Percentiles rank a stretch among this genome's conserved stretches.
These are phyloP conservation scores for Pisolithus sp. DNA, from an alignment of 768 basidiomycete species.

Conservation along the genomic window DNA sequence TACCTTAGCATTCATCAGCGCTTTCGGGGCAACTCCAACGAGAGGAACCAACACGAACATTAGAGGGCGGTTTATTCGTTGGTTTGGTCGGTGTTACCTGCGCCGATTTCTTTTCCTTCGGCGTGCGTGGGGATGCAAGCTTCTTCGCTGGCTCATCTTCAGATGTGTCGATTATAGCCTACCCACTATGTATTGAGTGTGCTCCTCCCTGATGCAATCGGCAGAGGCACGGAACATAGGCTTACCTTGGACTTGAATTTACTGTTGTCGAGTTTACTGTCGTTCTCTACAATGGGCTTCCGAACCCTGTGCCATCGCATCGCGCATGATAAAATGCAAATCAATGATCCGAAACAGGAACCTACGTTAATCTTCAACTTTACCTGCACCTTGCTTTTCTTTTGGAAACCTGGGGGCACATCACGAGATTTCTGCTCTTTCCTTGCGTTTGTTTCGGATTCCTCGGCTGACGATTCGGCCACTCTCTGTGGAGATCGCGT, in stretches of 20 bases:
- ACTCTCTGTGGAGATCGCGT: neutral
- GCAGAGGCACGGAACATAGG: neutral
- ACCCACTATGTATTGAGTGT: neutral
- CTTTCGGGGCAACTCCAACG: neutral
- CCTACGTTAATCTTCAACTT: conserved; percentile 1
- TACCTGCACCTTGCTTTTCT: conserved; percentile 5
- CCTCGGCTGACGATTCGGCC: neutral
- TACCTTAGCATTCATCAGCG: neutral
- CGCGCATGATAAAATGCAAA: neutral
- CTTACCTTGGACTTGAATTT: conserved; percentile 23
- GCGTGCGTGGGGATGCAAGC: conserved; percentile 2
- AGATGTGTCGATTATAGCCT: conserved; percentile 25
- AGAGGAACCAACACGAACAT: neutral
- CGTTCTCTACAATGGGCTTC: conserved; percentile 5
- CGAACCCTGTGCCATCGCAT: conserved; percentile 3
- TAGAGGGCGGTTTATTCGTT: conserved; percentile 6
- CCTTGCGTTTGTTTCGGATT: neutral
- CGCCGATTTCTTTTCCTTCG: conserved; percentile 2
- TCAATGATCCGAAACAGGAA: neutral
- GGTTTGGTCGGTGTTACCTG: conserved; percentile 7
- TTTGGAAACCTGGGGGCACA: conserved; percentile 7
- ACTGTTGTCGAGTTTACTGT: conserved; percentile 17
- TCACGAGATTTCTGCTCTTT: conserved; percentile 4
- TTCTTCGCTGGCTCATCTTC: conserved; percentile 16
- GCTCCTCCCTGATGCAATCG: neutral